A percentile compares a stretch with the other conserved stretches of the same genome.
phyloP scores from a whole-genome alignment of 768 basidiomycete species.

The Lactifluus volemus region DNA sequence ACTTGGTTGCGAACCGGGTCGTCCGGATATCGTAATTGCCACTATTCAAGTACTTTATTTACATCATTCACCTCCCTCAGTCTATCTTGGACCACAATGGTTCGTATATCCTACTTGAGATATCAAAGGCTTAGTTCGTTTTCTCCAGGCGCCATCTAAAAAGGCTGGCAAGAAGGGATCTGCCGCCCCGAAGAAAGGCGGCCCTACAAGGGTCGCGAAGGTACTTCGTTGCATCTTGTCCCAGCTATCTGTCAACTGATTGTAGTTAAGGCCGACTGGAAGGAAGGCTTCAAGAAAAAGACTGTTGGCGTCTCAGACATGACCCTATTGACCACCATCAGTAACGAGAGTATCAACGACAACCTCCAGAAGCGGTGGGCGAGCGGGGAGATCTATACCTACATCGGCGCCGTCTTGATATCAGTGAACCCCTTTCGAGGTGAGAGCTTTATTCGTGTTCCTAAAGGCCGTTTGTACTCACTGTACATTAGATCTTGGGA shows the following conservation, averaged over 20 bases:
- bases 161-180: slow-evolving; percentile 82
- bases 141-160: slow-evolving; percentile 64
- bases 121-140: background rate
- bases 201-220: slow-evolving; percentile 62
- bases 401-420: slow-evolving; percentile 96
- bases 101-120: background rate
- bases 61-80: background rate
- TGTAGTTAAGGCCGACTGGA: slow-evolving; percentile 84
- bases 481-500: slow-evolving; percentile 70
- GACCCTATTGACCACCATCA: slow-evolving; percentile 94
- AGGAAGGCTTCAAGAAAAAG: slow-evolving; percentile 99
- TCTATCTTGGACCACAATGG: slow-evolving; percentile 11
- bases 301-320: slow-evolving; percentile 97
- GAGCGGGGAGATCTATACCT: slow-evolving; percentile 95
- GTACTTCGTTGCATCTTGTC: slow-evolving; percentile 30
- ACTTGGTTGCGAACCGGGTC: background rate
- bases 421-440: slow-evolving; percentile 99
- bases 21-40: background rate
- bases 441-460: slow-evolving; percentile 24
- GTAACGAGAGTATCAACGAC: slow-evolving; percentile 95
- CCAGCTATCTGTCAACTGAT: background rate
- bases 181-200: slow-evolving; percentile 54
- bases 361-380: slow-evolving; percentile 96
- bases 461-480: background rate
- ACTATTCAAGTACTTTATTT: background rate